phyloP scores from a whole-genome alignment of 768 basidiomycete species.

The Termitomyces sp. region DNA sequence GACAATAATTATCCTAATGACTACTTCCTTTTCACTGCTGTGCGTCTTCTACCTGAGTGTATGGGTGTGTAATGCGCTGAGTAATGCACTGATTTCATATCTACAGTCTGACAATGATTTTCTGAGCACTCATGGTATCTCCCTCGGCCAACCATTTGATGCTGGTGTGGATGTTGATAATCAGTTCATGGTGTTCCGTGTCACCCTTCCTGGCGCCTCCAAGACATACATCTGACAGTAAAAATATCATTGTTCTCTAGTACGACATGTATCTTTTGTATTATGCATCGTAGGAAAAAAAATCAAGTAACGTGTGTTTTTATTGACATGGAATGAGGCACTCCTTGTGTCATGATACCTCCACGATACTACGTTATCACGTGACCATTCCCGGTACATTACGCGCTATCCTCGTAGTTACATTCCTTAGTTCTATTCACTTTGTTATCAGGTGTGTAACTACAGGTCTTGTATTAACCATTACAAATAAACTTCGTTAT shows the following conservation, averaged over 20 bases:
- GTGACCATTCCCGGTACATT: too few species aligned
- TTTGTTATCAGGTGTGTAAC: too few species aligned
- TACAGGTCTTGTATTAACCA: too few species aligned
- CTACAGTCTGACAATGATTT: conserved; percentile 57
- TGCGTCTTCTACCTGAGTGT: neutral
- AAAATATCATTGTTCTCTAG: neutral
- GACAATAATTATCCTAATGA: conserved; percentile 10
- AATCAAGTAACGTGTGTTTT: too few species aligned
- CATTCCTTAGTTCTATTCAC: too few species aligned
- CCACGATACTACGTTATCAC: too few species aligned
- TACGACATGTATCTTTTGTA: neutral
- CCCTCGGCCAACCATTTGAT: conserved; percentile 41
- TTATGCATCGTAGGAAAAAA: too few species aligned
- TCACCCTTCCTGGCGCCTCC: conserved; percentile 13
- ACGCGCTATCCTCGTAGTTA: too few species aligned
- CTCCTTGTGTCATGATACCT: too few species aligned
- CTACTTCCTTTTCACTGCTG: conserved; percentile 14
- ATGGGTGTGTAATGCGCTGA: neutral
- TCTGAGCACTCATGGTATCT: conserved; percentile 43
- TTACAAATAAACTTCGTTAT: too few species aligned
- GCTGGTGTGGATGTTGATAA: conserved; percentile 23
- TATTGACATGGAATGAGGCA: too few species aligned
- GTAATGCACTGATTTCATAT: neutral
- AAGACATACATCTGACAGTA: conserved; percentile 3
- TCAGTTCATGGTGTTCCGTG: too few species aligned